Conservation (phyloP, 768 basidiomycete genomes). For the Paxillus involutus region DNA sequence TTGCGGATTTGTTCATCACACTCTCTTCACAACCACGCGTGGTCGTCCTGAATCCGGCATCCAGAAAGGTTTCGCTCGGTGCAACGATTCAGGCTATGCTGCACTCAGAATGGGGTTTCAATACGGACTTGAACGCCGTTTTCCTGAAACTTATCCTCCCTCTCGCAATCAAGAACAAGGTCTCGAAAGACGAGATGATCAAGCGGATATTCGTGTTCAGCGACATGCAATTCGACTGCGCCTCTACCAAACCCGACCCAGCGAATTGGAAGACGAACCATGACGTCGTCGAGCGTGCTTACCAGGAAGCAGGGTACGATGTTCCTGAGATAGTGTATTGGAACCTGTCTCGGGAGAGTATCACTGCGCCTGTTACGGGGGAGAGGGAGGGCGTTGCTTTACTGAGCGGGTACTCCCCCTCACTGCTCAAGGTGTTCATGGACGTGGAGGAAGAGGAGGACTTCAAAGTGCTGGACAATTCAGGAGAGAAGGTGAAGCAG, state of each 20-base stretch:
- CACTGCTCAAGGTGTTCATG: constrained; percentile 74
- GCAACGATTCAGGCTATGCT: constrained; percentile 40
- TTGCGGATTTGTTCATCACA: constrained; percentile 65
- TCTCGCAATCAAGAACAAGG: constrained; percentile 51
- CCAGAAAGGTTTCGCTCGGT: constrained; percentile 27
- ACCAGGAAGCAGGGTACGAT: constrained; percentile 62
- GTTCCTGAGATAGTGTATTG: constrained; percentile 75
- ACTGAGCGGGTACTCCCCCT: constrained; percentile 68
- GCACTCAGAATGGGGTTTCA: constrained; percentile 46
- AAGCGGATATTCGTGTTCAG: constrained; percentile 74
- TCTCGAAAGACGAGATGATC: constrained; percentile 72
- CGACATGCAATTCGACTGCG: constrained; percentile 74
- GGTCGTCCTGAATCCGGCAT: constrained; percentile 45
- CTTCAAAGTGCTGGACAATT: constrained; percentile 38
- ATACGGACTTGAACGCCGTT: constrained; percentile 62
- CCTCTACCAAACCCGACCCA: not conserved
- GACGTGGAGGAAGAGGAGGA: constrained; percentile 39
- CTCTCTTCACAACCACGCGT: constrained; percentile 56
- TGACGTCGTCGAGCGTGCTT: constrained; percentile 53
- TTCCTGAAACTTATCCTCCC: constrained; percentile 64
- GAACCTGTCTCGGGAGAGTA: constrained; percentile 45
- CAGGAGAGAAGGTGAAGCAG: constrained; percentile 25
- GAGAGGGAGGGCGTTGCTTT: constrained; percentile 63
- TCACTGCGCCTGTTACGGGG: constrained; percentile 47
- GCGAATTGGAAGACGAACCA: constrained; percentile 62